phyloP scores from a whole-genome alignment of 2,329 filamentous ascomycete species.

The Paecilomyces sp. region DNA sequence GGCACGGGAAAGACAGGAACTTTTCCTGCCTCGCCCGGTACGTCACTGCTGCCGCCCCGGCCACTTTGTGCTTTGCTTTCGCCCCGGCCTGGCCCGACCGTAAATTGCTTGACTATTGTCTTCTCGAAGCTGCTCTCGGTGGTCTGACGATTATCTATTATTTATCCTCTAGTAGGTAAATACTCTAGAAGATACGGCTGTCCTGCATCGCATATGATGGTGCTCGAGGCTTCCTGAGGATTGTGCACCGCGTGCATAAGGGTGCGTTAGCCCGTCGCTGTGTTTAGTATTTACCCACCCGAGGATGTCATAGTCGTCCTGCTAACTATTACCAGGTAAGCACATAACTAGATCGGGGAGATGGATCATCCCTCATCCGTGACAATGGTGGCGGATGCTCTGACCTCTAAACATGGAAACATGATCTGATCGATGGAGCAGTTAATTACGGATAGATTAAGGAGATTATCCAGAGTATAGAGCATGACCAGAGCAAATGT shows the following conservation, averaged over 20 bases:
- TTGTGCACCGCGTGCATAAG: not conserved
- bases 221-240: not conserved
- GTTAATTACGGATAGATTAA: not conserved
- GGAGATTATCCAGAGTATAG: no score
- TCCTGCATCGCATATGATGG: not conserved
- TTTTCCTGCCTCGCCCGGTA: not conserved
- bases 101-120: no score
- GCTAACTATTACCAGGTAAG: not conserved
- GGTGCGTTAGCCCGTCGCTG: not conserved
- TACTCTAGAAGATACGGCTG: not conserved
- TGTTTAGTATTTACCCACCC: not conserved
- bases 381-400: not conserved
- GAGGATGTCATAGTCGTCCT: not conserved
- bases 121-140: not conserved
- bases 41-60: not conserved
- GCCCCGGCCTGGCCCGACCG: not conserved
- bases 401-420: not conserved
- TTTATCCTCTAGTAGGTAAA: not conserved
- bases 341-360: not conserved
- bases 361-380: not conserved
- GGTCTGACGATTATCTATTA: not conserved
- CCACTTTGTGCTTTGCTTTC: no score
- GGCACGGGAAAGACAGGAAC: not conserved
- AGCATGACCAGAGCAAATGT: no score
- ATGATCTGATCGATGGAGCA: not conserved